phyloP scores from a whole-genome alignment of 257 asterid species.

The Echium plantagineum region DNA sequence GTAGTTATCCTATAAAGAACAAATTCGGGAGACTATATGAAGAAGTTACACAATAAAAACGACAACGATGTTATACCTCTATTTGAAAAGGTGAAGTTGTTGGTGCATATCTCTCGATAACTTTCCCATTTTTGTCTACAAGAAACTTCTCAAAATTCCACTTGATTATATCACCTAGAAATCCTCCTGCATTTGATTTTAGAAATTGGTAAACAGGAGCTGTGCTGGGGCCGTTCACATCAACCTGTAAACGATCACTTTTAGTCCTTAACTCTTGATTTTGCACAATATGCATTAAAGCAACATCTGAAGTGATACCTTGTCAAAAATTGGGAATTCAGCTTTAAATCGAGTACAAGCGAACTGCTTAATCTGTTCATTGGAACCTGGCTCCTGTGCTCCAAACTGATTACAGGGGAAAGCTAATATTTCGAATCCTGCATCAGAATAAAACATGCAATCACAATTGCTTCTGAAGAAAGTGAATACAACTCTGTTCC shows the following conservation, averaged over 20 bases:
- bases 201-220: slow-evolving; percentile 87
- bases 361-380: slow-evolving; percentile 68
- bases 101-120: slow-evolving; percentile 82
- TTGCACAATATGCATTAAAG: background rate
- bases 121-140: slow-evolving; percentile 82
- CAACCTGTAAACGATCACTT: slow-evolving; percentile 44
- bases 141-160: slow-evolving; percentile 98
- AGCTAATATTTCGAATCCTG: slow-evolving; percentile 89
- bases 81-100: slow-evolving; percentile 81
- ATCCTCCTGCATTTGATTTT: slow-evolving; percentile 78
- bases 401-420: slow-evolving; percentile 97
- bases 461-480: background rate
- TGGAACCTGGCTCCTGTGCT: slow-evolving; percentile 92
- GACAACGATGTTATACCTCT: slow-evolving; percentile 40
- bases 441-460: slow-evolving; percentile 6
- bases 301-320: slow-evolving; percentile 29
- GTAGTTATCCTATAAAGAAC: background rate
- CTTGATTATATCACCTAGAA: slow-evolving; percentile 70
- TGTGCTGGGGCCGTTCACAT: slow-evolving; percentile 83
- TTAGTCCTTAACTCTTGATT: slow-evolving; percentile 8
- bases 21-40: background rate
- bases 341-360: slow-evolving; percentile 86
- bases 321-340: slow-evolving; percentile 85
- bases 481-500: background rate
- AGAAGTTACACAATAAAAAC: background rate